phyloP scores from a whole-genome alignment of 176 grass and related monocot species.

The Ensete glaucum region DNA sequence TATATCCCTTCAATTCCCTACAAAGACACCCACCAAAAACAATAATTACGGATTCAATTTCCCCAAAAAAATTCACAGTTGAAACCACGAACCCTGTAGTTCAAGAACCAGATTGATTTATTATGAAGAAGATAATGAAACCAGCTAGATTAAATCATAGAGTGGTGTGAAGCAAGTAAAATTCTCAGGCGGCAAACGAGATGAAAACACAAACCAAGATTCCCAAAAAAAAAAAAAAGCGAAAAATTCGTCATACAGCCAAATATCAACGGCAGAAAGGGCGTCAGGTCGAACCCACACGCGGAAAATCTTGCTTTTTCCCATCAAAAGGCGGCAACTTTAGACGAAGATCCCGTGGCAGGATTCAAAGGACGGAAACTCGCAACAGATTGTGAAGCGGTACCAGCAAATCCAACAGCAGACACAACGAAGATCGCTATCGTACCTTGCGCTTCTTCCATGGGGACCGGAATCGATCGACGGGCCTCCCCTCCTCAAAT shows the following conservation, averaged over 20 bases:
- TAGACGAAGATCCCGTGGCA: not conserved
- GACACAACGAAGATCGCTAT: not conserved
- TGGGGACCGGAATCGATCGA: not conserved
- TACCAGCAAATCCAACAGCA: too few relatives aligned
- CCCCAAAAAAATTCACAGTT: not conserved
- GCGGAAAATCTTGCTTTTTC: not conserved
- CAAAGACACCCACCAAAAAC: not conserved
- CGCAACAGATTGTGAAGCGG: too few relatives aligned
- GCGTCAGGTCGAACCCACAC: not conserved
- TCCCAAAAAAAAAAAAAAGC: not conserved
- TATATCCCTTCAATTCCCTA: not conserved
- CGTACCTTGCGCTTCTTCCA: constrained; percentile 73
- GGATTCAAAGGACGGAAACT: not conserved
- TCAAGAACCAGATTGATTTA: not conserved
- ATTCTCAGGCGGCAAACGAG: not conserved
- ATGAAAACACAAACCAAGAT: not conserved
- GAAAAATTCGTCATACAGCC: too few relatives aligned
- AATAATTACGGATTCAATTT: not conserved
- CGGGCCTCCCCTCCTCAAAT: not conserved
- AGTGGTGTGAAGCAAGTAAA: not conserved
- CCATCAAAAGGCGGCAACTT: not conserved
- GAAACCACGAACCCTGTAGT: not conserved
- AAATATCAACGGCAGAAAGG: not conserved
- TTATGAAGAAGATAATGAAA: not conserved
- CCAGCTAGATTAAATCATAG: too few relatives aligned